Evolutionary conservation across 202 grass and related monocot genomes (phyloP), one percentile per base, ranked within the genome.

Genomic region (Bolboschoenoplectus hybrid): DNA sequence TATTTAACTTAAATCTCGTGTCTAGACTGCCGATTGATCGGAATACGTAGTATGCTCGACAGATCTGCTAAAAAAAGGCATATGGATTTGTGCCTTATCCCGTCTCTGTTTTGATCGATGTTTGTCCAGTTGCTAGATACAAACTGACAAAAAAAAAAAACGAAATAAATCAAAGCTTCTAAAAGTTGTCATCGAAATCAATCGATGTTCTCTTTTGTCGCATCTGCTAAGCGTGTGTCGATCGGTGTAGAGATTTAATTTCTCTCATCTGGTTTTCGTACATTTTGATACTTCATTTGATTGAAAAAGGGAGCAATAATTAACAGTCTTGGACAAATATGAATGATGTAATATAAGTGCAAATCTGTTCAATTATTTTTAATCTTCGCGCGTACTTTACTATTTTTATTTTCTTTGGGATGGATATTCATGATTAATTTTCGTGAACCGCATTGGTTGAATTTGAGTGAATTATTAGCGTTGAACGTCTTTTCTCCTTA

Each of bases 61-160:
- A 77, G 50, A 73, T 73, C 69, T 73, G 69, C 17, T 46, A 26
- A 73, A 73, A 73, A 73, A 73, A 73, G 7, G 7, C 43, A 47
- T 49, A 19, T 46, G 14, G 43, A 56, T 16, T 77, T 51, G 73
- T 55, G 50, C 6, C 9, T 75, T 66, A 61, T 66, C 14, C 17
- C 26, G 80, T 64, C 17, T 63, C 43, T 26, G 39, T 64, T 38
- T 46, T 26, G 38, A 82, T 67, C 4, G 20, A 51, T 50, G 47
- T 36, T 36, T 14, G 50, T 38, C 2, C 5, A 8, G 11, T 77
- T 13, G 19, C 4, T 52, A 0, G 19, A 1, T 52, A 0, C 20
- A 75, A 77, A 39, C 49, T 16, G 13, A 56, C 35, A 38, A 16
- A 56, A 56, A 16, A 55, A 6, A 50, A 19, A 72, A 41, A 7